These are phyloP conservation scores for Nannochloris sp. DNA, from an alignment of 139 green algal genomes.

Conservation along the genomic window DNA sequence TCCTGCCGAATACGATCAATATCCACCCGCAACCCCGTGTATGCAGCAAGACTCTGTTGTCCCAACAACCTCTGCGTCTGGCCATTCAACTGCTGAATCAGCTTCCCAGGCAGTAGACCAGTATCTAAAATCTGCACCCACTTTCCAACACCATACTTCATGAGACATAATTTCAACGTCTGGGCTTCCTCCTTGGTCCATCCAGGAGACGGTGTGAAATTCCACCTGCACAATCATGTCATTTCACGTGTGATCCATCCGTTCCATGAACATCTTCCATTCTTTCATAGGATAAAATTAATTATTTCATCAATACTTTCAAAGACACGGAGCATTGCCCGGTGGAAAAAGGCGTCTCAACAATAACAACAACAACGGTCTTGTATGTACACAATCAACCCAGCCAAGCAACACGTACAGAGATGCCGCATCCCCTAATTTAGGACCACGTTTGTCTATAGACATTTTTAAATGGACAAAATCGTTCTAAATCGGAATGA, in stretches of 20 bases:
- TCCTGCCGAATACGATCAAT: constrained; percentile 64
- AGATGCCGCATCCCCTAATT: constrained; percentile 71
- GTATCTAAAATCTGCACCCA: constrained; percentile 79
- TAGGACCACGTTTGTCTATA: constrained; percentile 59
- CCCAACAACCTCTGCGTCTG: constrained; percentile 81
- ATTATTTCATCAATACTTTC: not conserved
- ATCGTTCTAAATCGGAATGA: too few species aligned
- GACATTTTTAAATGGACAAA: not conserved
- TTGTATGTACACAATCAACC: not conserved
- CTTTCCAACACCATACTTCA: constrained; percentile 73
- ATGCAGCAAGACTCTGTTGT: constrained; percentile 71
- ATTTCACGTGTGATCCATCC: not conserved
- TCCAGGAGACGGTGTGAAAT: constrained; percentile 81
- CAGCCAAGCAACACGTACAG: constrained; percentile 56
- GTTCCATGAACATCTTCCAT: not conserved
- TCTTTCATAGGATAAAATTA: not conserved
- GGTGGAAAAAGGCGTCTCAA: not conserved
- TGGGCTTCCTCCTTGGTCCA: constrained; percentile 76
- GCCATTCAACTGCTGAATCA: constrained; percentile 83
- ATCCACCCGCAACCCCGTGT: constrained; percentile 47
- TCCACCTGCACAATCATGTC: constrained; percentile 59
- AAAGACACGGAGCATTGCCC: not conserved
- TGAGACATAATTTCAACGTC: constrained; percentile 72
- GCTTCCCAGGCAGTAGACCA: constrained; percentile 75
- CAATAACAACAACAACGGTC: constrained; percentile 1